Conservation (phyloP, 2,329 filamentous ascomycete species). For the Xylariaceae sp. region DNA sequence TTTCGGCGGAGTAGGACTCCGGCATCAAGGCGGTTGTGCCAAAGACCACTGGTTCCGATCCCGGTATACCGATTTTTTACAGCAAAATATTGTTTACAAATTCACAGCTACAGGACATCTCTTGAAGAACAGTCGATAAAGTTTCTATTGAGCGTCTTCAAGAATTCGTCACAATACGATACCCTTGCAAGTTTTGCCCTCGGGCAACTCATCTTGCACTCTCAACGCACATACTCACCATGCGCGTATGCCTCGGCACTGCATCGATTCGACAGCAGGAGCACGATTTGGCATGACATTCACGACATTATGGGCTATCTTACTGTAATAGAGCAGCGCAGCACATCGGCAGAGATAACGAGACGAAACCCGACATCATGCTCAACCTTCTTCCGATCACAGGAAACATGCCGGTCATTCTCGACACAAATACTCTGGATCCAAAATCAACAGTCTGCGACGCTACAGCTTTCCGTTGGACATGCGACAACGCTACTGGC, state of each 20-base stretch:
- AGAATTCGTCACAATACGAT: background rate
- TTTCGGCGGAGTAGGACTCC: background rate
- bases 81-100: constrained; percentile 1
- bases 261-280: constrained; percentile 33
- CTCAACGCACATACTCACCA: constrained; percentile 6
- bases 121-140: constrained; percentile 3
- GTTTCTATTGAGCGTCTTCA: background rate
- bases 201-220: background rate
- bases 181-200: constrained; percentile 1
- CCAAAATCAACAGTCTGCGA: background rate
- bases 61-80: constrained; percentile 4
- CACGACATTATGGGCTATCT: constrained; percentile 9
- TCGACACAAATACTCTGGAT: background rate
- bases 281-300: constrained; percentile 18
- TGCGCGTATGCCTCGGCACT: constrained; percentile 24
- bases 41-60: constrained; percentile 1
- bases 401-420: too few species aligned
- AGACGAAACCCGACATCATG: too few species aligned
- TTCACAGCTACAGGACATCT: constrained; percentile 8
- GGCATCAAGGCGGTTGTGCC: constrained; percentile 3
- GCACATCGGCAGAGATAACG: background rate
- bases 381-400: too few species aligned
- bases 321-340: background rate
- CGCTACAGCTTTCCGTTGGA: background rate
- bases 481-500: background rate